Conservation (phyloP, 176 grass and related monocot genomes). For the Avena insularis region DNA sequence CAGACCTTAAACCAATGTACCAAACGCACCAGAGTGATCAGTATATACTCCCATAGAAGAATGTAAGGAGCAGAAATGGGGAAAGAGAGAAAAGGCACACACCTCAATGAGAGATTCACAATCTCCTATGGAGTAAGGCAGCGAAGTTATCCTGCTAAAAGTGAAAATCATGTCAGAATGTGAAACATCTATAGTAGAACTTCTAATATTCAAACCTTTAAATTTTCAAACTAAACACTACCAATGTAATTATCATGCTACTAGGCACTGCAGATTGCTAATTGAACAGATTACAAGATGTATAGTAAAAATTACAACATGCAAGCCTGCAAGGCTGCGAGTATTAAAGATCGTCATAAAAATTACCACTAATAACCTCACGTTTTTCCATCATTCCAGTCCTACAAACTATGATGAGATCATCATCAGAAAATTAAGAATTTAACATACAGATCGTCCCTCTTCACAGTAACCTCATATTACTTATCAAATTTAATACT, state of each 20-base stretch:
- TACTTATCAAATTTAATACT: slow-evolving; percentile 4
- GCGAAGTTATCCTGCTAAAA: slow-evolving; percentile 71
- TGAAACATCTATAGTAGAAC: neutral
- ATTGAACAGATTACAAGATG: neutral
- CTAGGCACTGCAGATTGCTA: neutral
- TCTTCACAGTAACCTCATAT: slow-evolving; percentile 18
- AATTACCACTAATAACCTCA: neutral
- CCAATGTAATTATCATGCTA: slow-evolving; percentile 19
- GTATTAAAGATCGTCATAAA: neutral
- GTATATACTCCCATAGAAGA: slow-evolving; percentile 2
- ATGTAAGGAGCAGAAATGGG: neutral
- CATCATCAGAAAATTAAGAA: slow-evolving; percentile 6
- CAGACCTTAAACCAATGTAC: neutral
- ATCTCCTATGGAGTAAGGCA: slow-evolving; percentile 79
- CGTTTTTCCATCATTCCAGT: slow-evolving; percentile 4
- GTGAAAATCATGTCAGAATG: slow-evolving; percentile 25
- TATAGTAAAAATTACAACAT: neutral
- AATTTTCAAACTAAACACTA: slow-evolving; percentile 31
- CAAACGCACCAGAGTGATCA: neutral
- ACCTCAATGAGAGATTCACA: slow-evolving; percentile 85
- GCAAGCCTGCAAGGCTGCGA: neutral
- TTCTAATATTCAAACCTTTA: slow-evolving; percentile 8
- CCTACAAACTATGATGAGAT: slow-evolving; percentile 17
- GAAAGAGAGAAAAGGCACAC: slow-evolving; percentile 19
- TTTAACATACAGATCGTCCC: neutral